Conservation (phyloP, 1,284 basidiomycete species). For the Fistulinella cinereoalba region DNA sequence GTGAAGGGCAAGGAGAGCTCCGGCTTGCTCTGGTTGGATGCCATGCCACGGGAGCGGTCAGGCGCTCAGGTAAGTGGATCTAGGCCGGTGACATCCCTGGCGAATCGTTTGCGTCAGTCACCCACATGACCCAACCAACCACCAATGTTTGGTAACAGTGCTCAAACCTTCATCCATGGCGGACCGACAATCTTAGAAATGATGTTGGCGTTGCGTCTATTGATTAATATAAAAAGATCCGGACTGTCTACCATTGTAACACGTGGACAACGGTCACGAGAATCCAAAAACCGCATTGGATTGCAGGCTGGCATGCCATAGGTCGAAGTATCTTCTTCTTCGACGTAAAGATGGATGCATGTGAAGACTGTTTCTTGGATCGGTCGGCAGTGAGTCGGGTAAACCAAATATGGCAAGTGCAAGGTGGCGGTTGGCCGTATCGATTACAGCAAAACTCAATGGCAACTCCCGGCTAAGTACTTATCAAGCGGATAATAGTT, state of each 20-base stretch:
- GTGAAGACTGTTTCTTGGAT: neutral
- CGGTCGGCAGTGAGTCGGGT: slow-evolving; percentile 2
- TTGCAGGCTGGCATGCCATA: too few relatives aligned
- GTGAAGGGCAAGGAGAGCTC: slow-evolving; percentile 2
- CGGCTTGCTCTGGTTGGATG: slow-evolving; percentile 8
- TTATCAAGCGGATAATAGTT: too few relatives aligned
- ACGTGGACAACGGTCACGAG: too few relatives aligned
- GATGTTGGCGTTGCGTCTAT: neutral
- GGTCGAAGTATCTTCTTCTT: too few relatives aligned
- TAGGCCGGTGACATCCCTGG: slow-evolving; percentile 12
- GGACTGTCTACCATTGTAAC: too few relatives aligned
- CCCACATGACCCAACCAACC: slow-evolving; percentile 1
- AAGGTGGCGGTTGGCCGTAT: too few relatives aligned
- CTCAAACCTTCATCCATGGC: slow-evolving; percentile 5
- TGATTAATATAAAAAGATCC: too few relatives aligned
- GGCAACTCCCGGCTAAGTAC: too few relatives aligned
- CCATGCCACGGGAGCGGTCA: slow-evolving; percentile 7
- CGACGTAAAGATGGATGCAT: slow-evolving; percentile 3
- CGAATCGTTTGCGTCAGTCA: slow-evolving; percentile 7
- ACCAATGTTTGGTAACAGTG: slow-evolving; percentile 7
- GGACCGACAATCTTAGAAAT: neutral
- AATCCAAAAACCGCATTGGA: too few relatives aligned
- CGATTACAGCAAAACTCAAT: too few relatives aligned
- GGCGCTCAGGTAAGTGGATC: slow-evolving; percentile 7
- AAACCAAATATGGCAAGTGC: neutral